Conservation (phyloP, 352 stramenopile genomes). For the Phytophthora ohioensis region DNA sequence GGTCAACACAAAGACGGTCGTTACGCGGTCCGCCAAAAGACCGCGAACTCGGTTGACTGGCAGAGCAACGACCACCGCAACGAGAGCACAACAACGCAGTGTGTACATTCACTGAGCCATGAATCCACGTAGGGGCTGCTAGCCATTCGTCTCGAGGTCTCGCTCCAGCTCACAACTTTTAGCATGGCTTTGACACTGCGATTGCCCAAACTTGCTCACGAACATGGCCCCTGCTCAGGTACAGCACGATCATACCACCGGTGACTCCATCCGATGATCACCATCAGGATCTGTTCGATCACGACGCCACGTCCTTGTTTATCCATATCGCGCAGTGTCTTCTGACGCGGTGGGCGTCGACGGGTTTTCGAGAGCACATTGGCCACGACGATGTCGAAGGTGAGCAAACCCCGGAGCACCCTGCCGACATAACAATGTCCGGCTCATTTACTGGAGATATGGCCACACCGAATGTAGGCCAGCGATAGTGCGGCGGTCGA, state of each 20-base stretch:
- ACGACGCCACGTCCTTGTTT: constrained; percentile 28
- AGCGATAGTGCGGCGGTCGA: background rate
- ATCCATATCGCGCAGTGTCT: constrained; percentile 11
- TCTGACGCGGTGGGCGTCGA: constrained; percentile 32
- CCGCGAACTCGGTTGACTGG: constrained; percentile 2
- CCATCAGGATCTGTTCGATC: constrained; percentile 27
- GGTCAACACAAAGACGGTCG: constrained; percentile 23
- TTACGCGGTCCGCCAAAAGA: constrained; percentile 1
- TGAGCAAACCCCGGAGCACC: background rate
- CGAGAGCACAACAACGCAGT: constrained; percentile 9
- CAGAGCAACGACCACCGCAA: constrained; percentile 8
- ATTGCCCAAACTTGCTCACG: constrained; percentile 22
- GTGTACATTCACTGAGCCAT: constrained; percentile 19
- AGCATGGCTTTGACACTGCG: constrained; percentile 22
- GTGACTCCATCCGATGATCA: constrained; percentile 23
- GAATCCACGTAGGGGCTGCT: constrained; percentile 12
- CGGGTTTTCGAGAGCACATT: constrained; percentile 17
- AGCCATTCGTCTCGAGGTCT: constrained; percentile 28
- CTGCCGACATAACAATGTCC: constrained; percentile 6
- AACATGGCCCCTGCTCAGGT: constrained; percentile 17
- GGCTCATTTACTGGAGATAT: constrained; percentile 21
- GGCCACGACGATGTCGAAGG: constrained; percentile 11
- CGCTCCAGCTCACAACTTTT: constrained; percentile 13
- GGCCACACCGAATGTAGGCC: constrained; percentile 10
- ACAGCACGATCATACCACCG: background rate